phyloP scores from a whole-genome alignment of 108 stramenopile genomes.

The Cyclotella choctawhatcheeana region DNA sequence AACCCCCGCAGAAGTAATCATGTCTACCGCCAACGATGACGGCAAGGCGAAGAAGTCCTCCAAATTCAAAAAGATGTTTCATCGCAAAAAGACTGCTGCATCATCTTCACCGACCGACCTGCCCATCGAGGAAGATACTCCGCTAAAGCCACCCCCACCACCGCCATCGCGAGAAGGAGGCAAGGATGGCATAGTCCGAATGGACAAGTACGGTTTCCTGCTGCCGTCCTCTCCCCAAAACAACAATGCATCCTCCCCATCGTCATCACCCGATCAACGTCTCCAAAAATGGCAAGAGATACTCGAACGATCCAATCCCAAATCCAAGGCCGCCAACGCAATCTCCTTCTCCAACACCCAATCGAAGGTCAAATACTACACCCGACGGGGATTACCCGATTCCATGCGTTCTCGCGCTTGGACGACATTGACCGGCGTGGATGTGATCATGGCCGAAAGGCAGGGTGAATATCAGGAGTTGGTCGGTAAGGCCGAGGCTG shows the following conservation, averaged over 20 bases:
- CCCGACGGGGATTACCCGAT: slow-evolving; percentile 36
- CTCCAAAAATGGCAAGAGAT: slow-evolving; percentile 43
- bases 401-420: slow-evolving; percentile 24
- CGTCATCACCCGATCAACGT: neutral
- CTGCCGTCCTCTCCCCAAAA: neutral
- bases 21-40: neutral
- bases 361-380: slow-evolving; percentile 35
- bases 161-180: neutral
- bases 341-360: neutral
- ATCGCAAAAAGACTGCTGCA: neutral
- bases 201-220: slow-evolving; percentile 43
- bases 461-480: slow-evolving; percentile 23
- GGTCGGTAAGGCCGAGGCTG: slow-evolving; percentile 16
- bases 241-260: neutral
- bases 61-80: slow-evolving; percentile 12
- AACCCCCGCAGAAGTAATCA: neutral
- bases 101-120: neutral
- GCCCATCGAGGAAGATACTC: neutral
- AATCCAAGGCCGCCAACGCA: neutral
- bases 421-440: slow-evolving; percentile 39
- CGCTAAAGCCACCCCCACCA: neutral
- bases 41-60: slow-evolving; percentile 13
- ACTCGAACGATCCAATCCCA: slow-evolving; percentile 16
- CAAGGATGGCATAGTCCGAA: slow-evolving; percentile 10
- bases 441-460: slow-evolving; percentile 24